Evolutionary conservation across 257 asterid genomes (phyloP).

Genomic region (Jaltomata sinuosa): DNA sequence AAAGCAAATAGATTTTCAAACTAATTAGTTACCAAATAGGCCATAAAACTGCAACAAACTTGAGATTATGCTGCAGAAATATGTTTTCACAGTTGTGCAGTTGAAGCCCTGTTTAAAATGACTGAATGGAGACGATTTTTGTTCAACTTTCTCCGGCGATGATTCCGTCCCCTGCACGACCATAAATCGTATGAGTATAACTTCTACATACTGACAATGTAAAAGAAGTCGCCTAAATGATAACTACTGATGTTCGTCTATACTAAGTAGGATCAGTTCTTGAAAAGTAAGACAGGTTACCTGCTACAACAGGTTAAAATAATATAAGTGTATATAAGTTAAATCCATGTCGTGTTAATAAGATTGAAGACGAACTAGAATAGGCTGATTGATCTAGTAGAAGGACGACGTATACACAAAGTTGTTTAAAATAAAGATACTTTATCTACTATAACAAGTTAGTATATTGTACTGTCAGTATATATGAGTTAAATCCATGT

Average conservation of each 20-base stretch:
- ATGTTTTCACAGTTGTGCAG: conserved; percentile 8
- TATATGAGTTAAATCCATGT: too few relatives aligned
- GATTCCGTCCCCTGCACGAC: conserved; percentile 52
- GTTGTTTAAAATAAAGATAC: too few relatives aligned
- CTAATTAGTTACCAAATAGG: background rate
- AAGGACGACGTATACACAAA: too few relatives aligned
- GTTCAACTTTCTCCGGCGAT: conserved; percentile 51
- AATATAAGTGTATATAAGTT: background rate
- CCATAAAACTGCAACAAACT: background rate
- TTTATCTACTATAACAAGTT: too few relatives aligned
- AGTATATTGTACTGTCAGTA: too few relatives aligned
- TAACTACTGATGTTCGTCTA: background rate
- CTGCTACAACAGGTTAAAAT: background rate
- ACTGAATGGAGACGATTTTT: conserved; percentile 39
- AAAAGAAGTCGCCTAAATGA: background rate
- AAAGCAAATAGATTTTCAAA: background rate
- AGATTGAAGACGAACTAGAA: background rate
- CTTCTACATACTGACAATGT: background rate
- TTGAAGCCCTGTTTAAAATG: conserved; percentile 16
- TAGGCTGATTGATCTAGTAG: background rate
- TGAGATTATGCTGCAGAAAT: background rate
- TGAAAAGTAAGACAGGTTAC: background rate
- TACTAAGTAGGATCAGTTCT: background rate
- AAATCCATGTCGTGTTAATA: background rate
- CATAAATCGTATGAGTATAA: background rate